Conservation (phyloP, 2,329 filamentous ascomycete species). For the Atkinsonella hypoxylon region DNA sequence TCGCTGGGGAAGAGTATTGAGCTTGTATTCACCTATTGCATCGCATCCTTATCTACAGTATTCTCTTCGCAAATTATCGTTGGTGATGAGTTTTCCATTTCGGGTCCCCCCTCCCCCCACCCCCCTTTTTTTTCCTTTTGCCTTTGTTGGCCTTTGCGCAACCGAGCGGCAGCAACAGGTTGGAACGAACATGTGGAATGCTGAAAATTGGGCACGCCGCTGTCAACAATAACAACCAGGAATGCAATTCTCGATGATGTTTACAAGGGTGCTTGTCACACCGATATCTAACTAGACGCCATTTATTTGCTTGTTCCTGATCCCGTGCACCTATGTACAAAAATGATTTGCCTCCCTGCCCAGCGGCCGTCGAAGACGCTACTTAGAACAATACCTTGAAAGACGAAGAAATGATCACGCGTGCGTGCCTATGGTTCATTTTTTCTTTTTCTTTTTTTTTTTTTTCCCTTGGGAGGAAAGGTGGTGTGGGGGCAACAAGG, state of each 20-base stretch:
- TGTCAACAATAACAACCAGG: neutral
- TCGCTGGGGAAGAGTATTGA: neutral
- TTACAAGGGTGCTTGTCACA: neutral
- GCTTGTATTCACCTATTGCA: neutral
- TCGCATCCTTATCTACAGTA: neutral
- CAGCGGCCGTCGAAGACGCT: slow-evolving; percentile 3
- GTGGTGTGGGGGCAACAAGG: slow-evolving; percentile 3
- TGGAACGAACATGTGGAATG: slow-evolving; percentile 10
- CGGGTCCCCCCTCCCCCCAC: no score
- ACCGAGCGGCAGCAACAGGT: neutral
- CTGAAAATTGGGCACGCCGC: neutral
- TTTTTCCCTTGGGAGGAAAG: no score
- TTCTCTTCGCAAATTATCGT: neutral
- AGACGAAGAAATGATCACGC: neutral
- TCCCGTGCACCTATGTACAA: neutral
- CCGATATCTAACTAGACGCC: neutral
- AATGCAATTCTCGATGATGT: neutral
- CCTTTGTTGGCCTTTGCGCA: neutral
- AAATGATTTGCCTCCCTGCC: neutral
- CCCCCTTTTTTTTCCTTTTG: no score
- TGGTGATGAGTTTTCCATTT: neutral
- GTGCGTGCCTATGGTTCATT: neutral
- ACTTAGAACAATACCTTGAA: neutral
- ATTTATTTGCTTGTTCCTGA: neutral
- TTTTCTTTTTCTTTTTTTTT: no score